Evolutionary conservation across 306 rosid species (phyloP), one percentile per base, ranked within the genome.

Genomic region (Pterocarpus macrocarpus): DNA sequence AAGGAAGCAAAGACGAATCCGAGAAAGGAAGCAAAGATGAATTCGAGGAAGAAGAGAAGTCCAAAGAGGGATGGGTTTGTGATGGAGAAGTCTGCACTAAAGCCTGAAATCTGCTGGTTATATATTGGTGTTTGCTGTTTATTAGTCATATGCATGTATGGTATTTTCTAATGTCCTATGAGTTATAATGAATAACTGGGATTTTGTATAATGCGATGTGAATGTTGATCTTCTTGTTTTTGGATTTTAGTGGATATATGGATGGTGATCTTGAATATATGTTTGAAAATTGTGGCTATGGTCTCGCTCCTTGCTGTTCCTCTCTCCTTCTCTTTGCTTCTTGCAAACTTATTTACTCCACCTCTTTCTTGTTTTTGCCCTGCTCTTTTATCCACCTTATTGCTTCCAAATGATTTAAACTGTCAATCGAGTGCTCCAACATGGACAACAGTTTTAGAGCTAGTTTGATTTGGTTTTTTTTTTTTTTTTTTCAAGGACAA

Each of bases 71-170:
- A 47, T 82, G 91, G 88, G 85, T 80, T 47, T 92, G 94, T 76
- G 91, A 86, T 52, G 90, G 94, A 43, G 89, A 84, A 3, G 89
- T 85, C 44, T 92, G 94, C 80, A 33, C 17, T 47, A 88, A 81
- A 76, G 88, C 86, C 61, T 89, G 80, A 86, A 16, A 22, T 30
- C 13, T 44, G 30, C 33, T 13, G 73, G 33, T 71, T 16, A 15
- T 63, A 64, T 64, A 52, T 32, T 32, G 47, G 71, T 44, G 2
- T 52, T 36, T 13, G 7, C 8, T 34, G 10, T 38, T 72, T 59
- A 17, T 4, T 63, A 2, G 41, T 28, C 17, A 49, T 77, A 2
- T 65, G 17, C 17, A 9, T 64, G 72, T 69, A 45, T 58, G 43
- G 3, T 5, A 14, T 64, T 79, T 34, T 32, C 17, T 7, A 28